Evolutionary conservation across 768 basidiomycete genomes (phyloP).

Genomic region (Suillus decipiens): DNA sequence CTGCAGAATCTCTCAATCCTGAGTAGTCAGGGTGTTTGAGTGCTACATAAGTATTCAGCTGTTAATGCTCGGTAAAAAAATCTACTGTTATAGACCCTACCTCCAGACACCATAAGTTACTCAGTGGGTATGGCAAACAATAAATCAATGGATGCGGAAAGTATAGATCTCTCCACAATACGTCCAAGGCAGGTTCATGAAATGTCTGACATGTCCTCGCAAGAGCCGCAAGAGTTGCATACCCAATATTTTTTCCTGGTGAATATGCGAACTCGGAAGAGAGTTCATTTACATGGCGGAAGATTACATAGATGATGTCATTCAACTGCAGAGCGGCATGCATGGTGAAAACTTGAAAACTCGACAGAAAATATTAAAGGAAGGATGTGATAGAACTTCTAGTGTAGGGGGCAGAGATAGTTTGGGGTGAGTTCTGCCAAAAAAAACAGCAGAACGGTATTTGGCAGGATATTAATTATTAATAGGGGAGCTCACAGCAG

Average conservation of each 20-base stretch:
- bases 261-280: not conserved
- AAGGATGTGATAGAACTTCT: not conserved
- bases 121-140: not conserved
- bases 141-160: not conserved
- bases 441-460: too few species aligned
- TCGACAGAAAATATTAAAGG: not conserved
- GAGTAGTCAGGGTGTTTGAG: not conserved
- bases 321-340: not conserved
- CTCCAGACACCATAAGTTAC: not conserved
- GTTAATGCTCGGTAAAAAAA: not conserved
- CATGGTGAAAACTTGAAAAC: not conserved
- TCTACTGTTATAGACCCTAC: not conserved
- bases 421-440: too few species aligned
- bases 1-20: not conserved
- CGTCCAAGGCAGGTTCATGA: conserved; percentile 1
- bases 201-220: not conserved
- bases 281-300: not conserved
- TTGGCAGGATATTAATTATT: too few species aligned
- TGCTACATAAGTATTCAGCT: not conserved
- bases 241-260: not conserved
- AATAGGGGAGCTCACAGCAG: too few species aligned
- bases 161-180: not conserved
- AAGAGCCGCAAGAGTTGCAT: not conserved
- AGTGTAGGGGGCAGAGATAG: too few species aligned
- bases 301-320: not conserved